These are phyloP conservation scores for Microcos paniculata DNA, from an alignment of 345 rosid genomes.

Conservation along the genomic window DNA sequence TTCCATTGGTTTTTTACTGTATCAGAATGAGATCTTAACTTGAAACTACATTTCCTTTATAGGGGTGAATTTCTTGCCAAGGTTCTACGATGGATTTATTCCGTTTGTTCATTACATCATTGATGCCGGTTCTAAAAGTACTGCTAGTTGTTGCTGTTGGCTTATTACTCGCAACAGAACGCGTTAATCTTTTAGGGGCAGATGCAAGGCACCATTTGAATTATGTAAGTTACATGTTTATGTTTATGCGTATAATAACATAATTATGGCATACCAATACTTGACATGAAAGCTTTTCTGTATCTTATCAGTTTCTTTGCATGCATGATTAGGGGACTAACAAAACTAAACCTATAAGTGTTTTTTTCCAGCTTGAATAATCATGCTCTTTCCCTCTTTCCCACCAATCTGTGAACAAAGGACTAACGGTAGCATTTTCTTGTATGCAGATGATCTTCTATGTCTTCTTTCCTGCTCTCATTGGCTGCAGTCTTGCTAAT, in stretches of 20 bases:
- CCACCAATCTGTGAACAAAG: neutral
- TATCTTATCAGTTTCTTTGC: no score
- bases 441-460: conserved; percentile 29
- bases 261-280: neutral
- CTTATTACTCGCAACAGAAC: conserved; percentile 27
- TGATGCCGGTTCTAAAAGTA: conserved; percentile 37
- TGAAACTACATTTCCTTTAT: neutral
- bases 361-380: neutral
- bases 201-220: conserved; percentile 7
- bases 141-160: conserved; percentile 28
- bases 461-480: conserved; percentile 30
- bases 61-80: neutral
- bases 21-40: neutral
- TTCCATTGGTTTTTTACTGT: no score
- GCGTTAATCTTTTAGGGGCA: conserved; percentile 21
- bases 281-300: no score
- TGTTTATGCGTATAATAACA: neutral
- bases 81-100: conserved; percentile 21
- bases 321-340: no score
- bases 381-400: no score
- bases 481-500: conserved; percentile 30
- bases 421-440: neutral
- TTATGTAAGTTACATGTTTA: neutral
- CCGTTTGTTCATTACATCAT: conserved; percentile 25
- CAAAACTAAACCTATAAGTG: no score